Percentiles rank a stretch among this genome's conserved stretches.
These are phyloP conservation scores for Trebouxia sp. DNA, from an alignment of 139 green algal genomes.

Conservation along the genomic window DNA sequence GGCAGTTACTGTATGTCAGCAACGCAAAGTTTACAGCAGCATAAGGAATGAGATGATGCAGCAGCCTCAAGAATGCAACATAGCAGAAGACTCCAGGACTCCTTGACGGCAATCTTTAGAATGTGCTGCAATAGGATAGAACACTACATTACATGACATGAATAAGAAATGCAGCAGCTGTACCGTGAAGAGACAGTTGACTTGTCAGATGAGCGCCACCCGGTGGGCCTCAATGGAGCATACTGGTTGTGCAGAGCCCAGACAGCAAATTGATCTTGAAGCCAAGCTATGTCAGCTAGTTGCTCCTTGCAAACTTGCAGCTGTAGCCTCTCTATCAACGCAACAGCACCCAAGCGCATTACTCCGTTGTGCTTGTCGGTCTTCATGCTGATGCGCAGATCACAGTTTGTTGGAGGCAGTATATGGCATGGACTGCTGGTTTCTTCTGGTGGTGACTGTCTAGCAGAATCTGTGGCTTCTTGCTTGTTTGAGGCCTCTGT, in stretches of 20 bases:
- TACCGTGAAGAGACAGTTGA: background rate
- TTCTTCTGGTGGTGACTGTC: background rate
- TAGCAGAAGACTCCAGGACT: too few species aligned
- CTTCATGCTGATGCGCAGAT: conserved; percentile 23
- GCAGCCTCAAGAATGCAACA: too few species aligned
- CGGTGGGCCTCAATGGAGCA: conserved; percentile 40
- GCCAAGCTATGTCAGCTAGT: conserved; percentile 27
- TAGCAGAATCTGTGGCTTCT: too few species aligned
- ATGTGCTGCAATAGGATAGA: background rate
- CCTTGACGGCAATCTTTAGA: background rate
- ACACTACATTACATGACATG: background rate
- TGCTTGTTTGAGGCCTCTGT: too few species aligned
- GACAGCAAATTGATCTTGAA: conserved; percentile 22
- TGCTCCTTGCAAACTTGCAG: conserved; percentile 27
- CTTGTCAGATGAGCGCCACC: conserved; percentile 26
- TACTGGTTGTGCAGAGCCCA: conserved; percentile 33
- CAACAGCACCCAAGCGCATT: background rate
- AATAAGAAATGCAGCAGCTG: too few species aligned
- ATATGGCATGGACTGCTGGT: background rate
- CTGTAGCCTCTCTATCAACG: background rate
- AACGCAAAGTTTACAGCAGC: too few species aligned
- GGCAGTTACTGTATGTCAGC: too few species aligned
- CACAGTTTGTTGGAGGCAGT: background rate
- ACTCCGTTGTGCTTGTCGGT: background rate
- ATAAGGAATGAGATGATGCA: background rate